Evolutionary conservation across 768 basidiomycete genomes (phyloP), one percentile per base, ranked within the genome.

Genomic region (Phanerodontia chrysosporium): DNA sequence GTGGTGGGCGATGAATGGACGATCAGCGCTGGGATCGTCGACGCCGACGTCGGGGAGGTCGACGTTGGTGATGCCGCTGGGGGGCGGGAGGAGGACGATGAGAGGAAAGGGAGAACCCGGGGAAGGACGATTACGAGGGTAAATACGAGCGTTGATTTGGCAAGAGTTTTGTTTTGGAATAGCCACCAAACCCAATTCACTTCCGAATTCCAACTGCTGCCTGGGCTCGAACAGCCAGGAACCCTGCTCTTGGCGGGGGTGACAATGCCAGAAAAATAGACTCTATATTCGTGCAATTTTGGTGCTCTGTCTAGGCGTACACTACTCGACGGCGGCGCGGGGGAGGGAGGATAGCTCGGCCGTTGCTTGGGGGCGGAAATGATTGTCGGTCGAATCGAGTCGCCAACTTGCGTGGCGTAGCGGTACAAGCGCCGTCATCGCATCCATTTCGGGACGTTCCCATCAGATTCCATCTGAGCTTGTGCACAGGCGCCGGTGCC

Each of bases 131-230:
- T 42, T 42, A 53, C 25, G 52, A 42, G 35, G 52, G 52, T 21
- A 53, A 36, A 32, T 30, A 39, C 52, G 52, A 51, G 28, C 35
- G 45, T 57, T 48, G 56, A 49, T 49, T 56, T 56, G 55, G 52
- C 52, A 54, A n/a, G 24, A 53, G 52, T 54, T 56, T 56, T 56
- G 55, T 55, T 55, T 48, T 56, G 55, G 55, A 28, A 56, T 56
- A 56, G 55, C 55, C 55, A 56, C 55, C 55, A 45, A 56, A 56
- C 56, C 30, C 30, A 57, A 30, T 55, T 39, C 24, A 39, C 56
- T 57, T 39, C 45, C 30, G 30, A 48, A 49, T n/a, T 56, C 29
- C 6, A 48, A 27, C 52, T 51, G 49, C 52, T 53, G 52, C 52
- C 52, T 21, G 30, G 21, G 21, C 36, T 39, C 52, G 52, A 39